A percentile compares a stretch with the other conserved stretches of the same genome.
Evolutionary conservation across 108 stramenopile species (phyloP).

Genomic region (Nitzschia sp.): DNA sequence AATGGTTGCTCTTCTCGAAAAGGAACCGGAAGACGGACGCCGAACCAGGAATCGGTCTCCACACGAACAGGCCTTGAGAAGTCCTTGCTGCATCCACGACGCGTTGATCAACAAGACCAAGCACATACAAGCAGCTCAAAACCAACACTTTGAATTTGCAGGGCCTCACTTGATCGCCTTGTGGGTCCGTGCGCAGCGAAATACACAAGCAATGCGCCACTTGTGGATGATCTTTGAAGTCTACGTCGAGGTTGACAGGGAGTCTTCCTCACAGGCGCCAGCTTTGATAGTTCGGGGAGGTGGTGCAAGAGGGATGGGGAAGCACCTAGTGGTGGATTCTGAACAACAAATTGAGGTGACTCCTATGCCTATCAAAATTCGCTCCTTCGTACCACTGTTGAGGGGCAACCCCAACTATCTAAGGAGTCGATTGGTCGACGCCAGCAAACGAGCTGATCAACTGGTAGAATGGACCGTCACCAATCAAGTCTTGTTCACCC

Average conservation of each 20-base stretch:
- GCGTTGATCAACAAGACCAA: neutral
- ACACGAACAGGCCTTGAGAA: conserved; percentile 9
- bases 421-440: conserved; percentile 1
- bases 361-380: neutral
- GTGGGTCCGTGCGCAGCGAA: conserved; percentile 55
- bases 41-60: neutral
- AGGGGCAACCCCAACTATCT: conserved; percentile 33
- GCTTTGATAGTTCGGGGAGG: neutral
- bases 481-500: conserved; percentile 44
- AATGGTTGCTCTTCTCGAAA: conserved; percentile 30
- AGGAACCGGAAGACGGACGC: neutral
- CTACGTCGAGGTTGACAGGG: neutral
- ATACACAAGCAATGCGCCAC: conserved; percentile 40
- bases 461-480: conserved; percentile 49
- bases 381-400: conserved; percentile 17
- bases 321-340: neutral
- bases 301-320: neutral
- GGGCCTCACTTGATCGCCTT: conserved; percentile 43
- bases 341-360: conserved; percentile 1
- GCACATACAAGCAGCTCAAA: neutral
- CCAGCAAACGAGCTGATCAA: conserved; percentile 17
- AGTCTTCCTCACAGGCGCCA: neutral
- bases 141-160: conserved; percentile 16
- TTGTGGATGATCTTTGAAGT: conserved; percentile 40
- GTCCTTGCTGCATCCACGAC: conserved; percentile 15